phyloP scores from a whole-genome alignment of 371 early-diverging fungal genomes.

The Furculomyces boomerangus region DNA sequence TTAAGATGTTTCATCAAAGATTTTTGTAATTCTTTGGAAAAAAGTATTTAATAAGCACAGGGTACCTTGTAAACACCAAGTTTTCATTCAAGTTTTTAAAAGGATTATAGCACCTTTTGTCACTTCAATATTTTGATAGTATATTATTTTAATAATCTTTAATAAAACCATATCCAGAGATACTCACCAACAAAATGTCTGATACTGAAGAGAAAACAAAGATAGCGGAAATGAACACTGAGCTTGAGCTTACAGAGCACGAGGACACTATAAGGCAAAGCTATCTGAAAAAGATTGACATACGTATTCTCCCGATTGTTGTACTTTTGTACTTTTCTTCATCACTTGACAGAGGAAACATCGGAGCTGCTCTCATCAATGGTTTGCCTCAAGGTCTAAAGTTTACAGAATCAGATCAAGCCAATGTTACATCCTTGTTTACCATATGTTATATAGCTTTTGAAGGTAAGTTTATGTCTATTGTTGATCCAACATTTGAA shows the following conservation, averaged over 20 bases:
- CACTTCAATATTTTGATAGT: no score
- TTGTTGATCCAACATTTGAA: background rate
- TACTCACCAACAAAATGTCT: no score
- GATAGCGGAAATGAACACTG: background rate
- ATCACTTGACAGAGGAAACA: slow-evolving; percentile 58
- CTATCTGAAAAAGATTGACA: slow-evolving; percentile 34
- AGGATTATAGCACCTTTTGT: no score
- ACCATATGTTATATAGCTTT: background rate
- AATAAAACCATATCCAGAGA: no score
- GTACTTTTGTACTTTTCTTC: slow-evolving; percentile 48
- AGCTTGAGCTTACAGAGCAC: background rate
- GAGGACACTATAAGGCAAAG: background rate
- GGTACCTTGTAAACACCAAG: no score
- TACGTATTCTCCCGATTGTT: slow-evolving; percentile 44
- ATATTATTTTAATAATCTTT: no score
- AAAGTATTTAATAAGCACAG: no score
- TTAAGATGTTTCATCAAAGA: no score
- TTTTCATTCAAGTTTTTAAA: no score
- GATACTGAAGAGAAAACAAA: no score
- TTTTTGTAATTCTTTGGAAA: no score
- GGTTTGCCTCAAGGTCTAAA: slow-evolving; percentile 11
- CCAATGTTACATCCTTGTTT: background rate
- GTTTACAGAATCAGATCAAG: slow-evolving; percentile 1
- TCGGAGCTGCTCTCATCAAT: slow-evolving; percentile 27
- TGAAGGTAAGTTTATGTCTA: background rate